Conservation (phyloP, 305 asterid species). For the Fraxinus sp. region DNA sequence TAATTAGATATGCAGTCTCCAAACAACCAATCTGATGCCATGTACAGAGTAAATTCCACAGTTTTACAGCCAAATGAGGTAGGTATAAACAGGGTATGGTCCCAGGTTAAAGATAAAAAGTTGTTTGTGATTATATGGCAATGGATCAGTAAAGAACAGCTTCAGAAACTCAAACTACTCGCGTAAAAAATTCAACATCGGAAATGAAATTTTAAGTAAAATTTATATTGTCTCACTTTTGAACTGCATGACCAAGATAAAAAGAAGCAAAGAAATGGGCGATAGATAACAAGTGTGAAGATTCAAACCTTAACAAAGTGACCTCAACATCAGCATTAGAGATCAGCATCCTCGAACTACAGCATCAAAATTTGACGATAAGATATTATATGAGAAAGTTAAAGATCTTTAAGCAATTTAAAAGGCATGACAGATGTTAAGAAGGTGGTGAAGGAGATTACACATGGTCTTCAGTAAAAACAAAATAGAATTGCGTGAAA, state of each 20-base stretch:
- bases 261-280: slow-evolving; percentile 1
- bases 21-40: slow-evolving; percentile 1
- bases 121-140: background rate
- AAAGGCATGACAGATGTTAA: slow-evolving; percentile 4
- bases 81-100: background rate
- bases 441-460: slow-evolving; percentile 6
- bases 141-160: background rate
- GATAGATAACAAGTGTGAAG: slow-evolving; percentile 6
- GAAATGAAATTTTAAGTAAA: background rate
- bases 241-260: slow-evolving; percentile 5
- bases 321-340: slow-evolving; percentile 42
- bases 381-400: slow-evolving; percentile 17
- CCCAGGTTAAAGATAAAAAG: slow-evolving; percentile 5
- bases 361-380: slow-evolving; percentile 29
- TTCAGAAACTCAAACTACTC: background rate
- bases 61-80: slow-evolving; percentile 3
- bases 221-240: slow-evolving; percentile 2
- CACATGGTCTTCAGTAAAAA: background rate
- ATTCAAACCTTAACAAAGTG: slow-evolving; percentile 51
- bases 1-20: slow-evolving; percentile 16
- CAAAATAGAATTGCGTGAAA: background rate
- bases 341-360: slow-evolving; percentile 51
- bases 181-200: background rate
- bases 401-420: slow-evolving; percentile 8
- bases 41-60: background rate